A percentile compares a stretch with the other conserved stretches of the same genome.
phyloP scores from a whole-genome alignment of 805 yeast species.

The Candida vaughaniae region DNA sequence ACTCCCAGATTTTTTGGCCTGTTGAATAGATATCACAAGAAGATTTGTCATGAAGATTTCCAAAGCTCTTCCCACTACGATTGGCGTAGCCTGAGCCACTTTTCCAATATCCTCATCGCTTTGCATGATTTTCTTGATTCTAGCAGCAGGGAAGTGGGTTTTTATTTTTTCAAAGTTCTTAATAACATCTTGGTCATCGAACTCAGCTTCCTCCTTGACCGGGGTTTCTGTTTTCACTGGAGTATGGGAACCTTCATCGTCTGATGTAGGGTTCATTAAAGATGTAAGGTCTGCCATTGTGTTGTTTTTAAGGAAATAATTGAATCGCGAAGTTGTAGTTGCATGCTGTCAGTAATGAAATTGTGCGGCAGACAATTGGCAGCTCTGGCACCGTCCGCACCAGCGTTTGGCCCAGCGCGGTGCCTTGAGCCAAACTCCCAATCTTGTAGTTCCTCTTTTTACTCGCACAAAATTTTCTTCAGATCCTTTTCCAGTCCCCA shows the following conservation, averaged over 20 bases:
- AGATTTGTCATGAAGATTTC: slow-evolving; percentile 89
- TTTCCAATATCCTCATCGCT: slow-evolving; percentile 98
- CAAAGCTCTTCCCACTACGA: slow-evolving; percentile 93
- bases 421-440: too few species aligned
- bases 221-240: slow-evolving; percentile 3
- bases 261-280: slow-evolving; percentile 16
- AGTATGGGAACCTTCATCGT: slow-evolving; percentile 11
- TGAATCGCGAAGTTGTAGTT: too few species aligned
- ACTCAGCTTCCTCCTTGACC: slow-evolving; percentile 1
- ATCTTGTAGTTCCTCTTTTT: too few species aligned
- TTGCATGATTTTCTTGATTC: slow-evolving; percentile 95
- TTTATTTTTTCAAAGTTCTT: slow-evolving; percentile 52
- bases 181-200: slow-evolving; percentile 18
- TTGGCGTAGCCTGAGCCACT: slow-evolving; percentile 98
- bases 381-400: too few species aligned
- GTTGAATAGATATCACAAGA: slow-evolving; percentile 78
- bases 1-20: slow-evolving; percentile 72
- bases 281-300: slow-evolving; percentile 14
- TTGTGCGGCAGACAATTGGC: too few species aligned
- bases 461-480: too few species aligned
- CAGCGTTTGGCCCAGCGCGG: too few species aligned
- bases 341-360: too few species aligned
- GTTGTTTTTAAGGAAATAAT: not conserved
- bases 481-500: too few species aligned
- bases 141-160: slow-evolving; percentile 88